phyloP scores from a whole-genome alignment of 192 early-diverging fungal genomes.

The Backusella tarrabulga region DNA sequence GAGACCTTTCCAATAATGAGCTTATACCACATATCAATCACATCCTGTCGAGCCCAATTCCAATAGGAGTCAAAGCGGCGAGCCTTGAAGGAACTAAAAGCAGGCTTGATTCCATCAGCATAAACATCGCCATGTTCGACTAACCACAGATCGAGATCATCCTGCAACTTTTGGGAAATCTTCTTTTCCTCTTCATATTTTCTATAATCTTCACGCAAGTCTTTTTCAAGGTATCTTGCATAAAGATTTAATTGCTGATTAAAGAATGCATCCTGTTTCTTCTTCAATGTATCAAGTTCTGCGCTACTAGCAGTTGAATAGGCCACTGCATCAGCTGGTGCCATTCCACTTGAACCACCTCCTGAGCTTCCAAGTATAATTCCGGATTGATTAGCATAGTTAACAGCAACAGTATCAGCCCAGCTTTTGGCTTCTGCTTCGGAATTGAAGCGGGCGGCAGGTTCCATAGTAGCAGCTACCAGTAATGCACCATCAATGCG shows the following conservation, averaged over 20 bases:
- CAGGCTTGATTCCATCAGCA: conserved; percentile 84
- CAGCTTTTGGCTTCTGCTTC: conserved; percentile 78
- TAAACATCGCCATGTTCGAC: conserved; percentile 92
- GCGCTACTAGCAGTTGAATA: conserved; percentile 79
- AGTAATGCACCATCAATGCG: conserved; percentile 75
- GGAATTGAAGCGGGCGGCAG: conserved; percentile 67
- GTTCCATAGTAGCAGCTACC: conserved; percentile 80
- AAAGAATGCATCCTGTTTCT: conserved; percentile 66
- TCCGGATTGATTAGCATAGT: conserved; percentile 68
- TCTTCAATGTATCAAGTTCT: conserved; percentile 78
- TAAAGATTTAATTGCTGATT: conserved; percentile 75
- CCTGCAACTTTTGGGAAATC: conserved; percentile 65
- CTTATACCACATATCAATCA: conserved; percentile 84
- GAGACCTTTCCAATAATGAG: conserved; percentile 87
- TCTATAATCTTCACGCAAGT: conserved; percentile 67
- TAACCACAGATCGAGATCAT: conserved; percentile 84
- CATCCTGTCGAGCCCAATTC: conserved; percentile 95
- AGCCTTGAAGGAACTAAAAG: conserved; percentile 87
- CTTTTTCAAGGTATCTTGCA: conserved; percentile 79
- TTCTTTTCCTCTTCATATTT: conserved; percentile 66
- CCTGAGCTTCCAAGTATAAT: conserved; percentile 55
- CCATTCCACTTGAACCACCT: conserved; percentile 44
- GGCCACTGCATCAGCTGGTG: conserved; percentile 49
- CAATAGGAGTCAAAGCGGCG: conserved; percentile 93
- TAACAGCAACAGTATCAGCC: conserved; percentile 68